Evolutionary conservation across 257 asterid genomes (phyloP).

Genomic region (Primulina eburnea): DNA sequence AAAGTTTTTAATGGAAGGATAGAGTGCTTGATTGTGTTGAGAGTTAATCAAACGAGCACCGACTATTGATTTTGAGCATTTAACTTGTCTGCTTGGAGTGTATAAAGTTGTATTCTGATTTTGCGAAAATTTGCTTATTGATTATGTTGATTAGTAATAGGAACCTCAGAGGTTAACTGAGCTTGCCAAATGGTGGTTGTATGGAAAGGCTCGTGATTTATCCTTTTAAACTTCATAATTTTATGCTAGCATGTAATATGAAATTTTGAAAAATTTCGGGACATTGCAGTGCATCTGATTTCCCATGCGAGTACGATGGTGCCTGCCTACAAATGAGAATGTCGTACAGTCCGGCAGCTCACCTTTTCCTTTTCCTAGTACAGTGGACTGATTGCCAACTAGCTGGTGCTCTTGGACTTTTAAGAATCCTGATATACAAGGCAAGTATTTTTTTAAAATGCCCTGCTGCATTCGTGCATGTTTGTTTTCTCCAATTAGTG

Average conservation of each 20-base stretch:
- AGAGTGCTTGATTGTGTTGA: not conserved
- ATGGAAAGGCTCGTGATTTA: not conserved
- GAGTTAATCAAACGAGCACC: not conserved
- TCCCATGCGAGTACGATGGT: slow-evolving; percentile 79
- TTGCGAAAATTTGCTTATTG: not conserved
- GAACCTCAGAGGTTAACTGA: not conserved
- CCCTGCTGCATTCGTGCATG: not conserved
- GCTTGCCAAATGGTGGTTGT: not conserved
- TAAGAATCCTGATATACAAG: slow-evolving; percentile 88
- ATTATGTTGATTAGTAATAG: not conserved
- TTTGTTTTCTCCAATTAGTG: not conserved
- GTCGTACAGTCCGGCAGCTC: slow-evolving; percentile 96
- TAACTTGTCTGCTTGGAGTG: not conserved
- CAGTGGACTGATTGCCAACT: slow-evolving; percentile 95
- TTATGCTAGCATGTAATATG: not conserved
- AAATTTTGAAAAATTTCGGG: slow-evolving; percentile 9
- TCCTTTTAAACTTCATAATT: not conserved
- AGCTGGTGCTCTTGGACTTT: slow-evolving; percentile 92
- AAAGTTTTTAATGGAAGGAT: not conserved
- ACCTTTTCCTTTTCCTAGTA: slow-evolving; percentile 78
- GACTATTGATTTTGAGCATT: not conserved
- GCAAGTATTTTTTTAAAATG: slow-evolving; percentile 29
- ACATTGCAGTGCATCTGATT: slow-evolving; percentile 78
- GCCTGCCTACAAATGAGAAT: slow-evolving; percentile 95
- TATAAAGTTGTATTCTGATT: too few species aligned